Conservation (phyloP, 2,329 filamentous ascomycete genomes). For the Grosmannia clavigera region DNA sequence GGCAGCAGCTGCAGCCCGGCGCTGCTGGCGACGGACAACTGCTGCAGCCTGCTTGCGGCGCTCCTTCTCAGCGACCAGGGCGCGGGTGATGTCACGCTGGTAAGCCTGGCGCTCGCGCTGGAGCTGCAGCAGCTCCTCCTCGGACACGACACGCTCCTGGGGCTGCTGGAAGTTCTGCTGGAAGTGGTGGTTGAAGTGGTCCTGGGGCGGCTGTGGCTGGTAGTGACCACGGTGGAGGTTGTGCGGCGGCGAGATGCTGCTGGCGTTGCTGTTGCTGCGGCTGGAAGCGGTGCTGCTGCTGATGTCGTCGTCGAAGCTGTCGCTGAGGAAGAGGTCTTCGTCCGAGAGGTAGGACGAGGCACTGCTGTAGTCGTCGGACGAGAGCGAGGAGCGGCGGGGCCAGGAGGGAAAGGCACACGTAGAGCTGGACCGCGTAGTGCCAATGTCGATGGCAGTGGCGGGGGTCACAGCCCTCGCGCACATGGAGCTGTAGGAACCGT, state of each 20-base stretch:
- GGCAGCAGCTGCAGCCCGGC: neutral
- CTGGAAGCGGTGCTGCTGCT: conserved; percentile 23
- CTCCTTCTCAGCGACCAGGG: conserved; percentile 43
- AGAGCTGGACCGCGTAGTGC: conserved; percentile 22
- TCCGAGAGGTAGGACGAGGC: conserved; percentile 48
- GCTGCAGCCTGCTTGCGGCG: conserved; percentile 28
- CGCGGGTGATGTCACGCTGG: conserved; percentile 40
- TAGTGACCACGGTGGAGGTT: conserved; percentile 12
- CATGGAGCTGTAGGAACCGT: conserved; percentile 37
- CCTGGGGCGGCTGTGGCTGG: conserved; percentile 11
- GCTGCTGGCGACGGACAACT: conserved; percentile 20
- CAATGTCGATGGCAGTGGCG: conserved; percentile 34
- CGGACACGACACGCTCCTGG: conserved; percentile 23
- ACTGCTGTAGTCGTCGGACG: conserved; percentile 28
- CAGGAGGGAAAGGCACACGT: conserved; percentile 46
- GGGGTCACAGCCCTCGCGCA: conserved; percentile 19
- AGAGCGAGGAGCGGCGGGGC: conserved; percentile 42
- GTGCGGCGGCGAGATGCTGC: conserved; percentile 25
- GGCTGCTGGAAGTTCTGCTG: conserved; percentile 10
- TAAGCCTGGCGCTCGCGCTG: conserved; percentile 37
- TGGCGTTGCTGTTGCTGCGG: conserved; percentile 31
- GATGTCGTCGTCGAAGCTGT: conserved; percentile 36
- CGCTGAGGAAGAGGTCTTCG: conserved; percentile 47
- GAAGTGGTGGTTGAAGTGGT: conserved; percentile 2
- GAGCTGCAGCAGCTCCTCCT: conserved; percentile 36